Percentiles rank a stretch among this genome's conserved stretches.
These are phyloP conservation scores for Mycogone perniciosa DNA, from an alignment of 2,329 filamentous ascomycete genomes.

Conservation along the genomic window DNA sequence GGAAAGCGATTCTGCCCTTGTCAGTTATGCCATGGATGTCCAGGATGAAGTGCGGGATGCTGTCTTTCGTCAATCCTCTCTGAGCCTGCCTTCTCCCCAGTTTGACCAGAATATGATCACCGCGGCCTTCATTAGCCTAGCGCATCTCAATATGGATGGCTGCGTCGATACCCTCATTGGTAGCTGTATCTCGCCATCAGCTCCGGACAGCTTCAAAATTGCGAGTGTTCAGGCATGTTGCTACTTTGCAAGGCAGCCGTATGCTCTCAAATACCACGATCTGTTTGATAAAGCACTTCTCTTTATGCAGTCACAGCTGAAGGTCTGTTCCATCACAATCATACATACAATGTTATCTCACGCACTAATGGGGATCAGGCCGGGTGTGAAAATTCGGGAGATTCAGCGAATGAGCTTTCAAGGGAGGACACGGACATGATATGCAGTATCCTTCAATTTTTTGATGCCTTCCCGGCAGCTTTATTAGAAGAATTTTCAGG, in stretches of 20 bases:
- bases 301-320: constrained; percentile 51
- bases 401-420: constrained; percentile 2
- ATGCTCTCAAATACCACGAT: constrained; percentile 44
- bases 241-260: constrained; percentile 51
- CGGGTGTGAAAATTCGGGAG: constrained; percentile 1
- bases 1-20: constrained; percentile 56
- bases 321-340: constrained; percentile 34
- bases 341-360: constrained; percentile 8
- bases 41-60: constrained; percentile 63
- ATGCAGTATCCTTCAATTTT: constrained; percentile 46
- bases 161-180: constrained; percentile 51
- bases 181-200: constrained; percentile 48
- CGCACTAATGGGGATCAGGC: constrained; percentile 12
- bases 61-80: constrained; percentile 51
- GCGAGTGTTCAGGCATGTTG: constrained; percentile 57
- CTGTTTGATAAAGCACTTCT: constrained; percentile 50
- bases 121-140: constrained; percentile 58
- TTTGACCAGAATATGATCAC: constrained; percentile 62
- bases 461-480: constrained; percentile 43
- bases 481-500: constrained; percentile 27
- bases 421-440: constrained; percentile 20
- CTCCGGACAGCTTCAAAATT: constrained; percentile 55
- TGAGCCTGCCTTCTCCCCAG: constrained; percentile 30
- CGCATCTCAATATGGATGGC: constrained; percentile 54
- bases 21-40: constrained; percentile 63